phyloP scores from a whole-genome alignment of 768 basidiomycete species.

The Naganishia antarctica region DNA sequence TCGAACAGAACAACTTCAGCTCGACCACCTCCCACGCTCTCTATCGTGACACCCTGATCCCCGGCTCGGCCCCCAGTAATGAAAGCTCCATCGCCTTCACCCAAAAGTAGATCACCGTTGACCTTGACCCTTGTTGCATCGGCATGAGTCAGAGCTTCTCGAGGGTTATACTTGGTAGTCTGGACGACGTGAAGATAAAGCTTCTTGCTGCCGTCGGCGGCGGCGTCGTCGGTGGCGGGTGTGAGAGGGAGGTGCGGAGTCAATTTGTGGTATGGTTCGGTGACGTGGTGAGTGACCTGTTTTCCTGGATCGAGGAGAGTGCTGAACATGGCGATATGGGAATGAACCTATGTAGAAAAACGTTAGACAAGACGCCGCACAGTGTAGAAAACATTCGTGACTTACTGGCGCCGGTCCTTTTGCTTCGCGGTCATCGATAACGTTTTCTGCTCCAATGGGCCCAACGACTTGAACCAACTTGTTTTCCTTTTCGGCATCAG shows the following conservation, averaged over 20 bases:
- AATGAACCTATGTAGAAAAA: slow-evolving; percentile 37
- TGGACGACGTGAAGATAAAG: slow-evolving; percentile 83
- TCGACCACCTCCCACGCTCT: slow-evolving; percentile 61
- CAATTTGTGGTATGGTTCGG: slow-evolving; percentile 29
- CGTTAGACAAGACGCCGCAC: not conserved
- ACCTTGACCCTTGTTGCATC: slow-evolving; percentile 61
- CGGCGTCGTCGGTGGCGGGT: slow-evolving; percentile 21
- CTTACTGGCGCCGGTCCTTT: slow-evolving; percentile 70
- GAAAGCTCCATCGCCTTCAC: slow-evolving; percentile 86
- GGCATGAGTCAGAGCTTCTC: slow-evolving; percentile 48
- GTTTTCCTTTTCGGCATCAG: slow-evolving; percentile 74
- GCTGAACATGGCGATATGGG: slow-evolving; percentile 58
- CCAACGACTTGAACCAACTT: slow-evolving; percentile 71
- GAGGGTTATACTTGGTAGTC: slow-evolving; percentile 70
- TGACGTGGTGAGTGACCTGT: slow-evolving; percentile 57
- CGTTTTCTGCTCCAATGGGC: slow-evolving; percentile 60
- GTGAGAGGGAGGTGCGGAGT: slow-evolving; percentile 16
- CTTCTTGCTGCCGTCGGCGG: slow-evolving; percentile 52
- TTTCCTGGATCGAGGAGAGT: slow-evolving; percentile 62
- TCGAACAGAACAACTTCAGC: slow-evolving; percentile 80
- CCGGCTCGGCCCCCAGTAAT: slow-evolving; percentile 54
- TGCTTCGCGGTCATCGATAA: slow-evolving; percentile 61
- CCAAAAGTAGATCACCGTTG: slow-evolving; percentile 53
- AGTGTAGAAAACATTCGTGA: not conserved
- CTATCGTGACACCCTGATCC: slow-evolving; percentile 49